Evolutionary conservation across 2,329 filamentous ascomycete genomes (phyloP).

Genomic region (Fusarium nurragi): DNA sequence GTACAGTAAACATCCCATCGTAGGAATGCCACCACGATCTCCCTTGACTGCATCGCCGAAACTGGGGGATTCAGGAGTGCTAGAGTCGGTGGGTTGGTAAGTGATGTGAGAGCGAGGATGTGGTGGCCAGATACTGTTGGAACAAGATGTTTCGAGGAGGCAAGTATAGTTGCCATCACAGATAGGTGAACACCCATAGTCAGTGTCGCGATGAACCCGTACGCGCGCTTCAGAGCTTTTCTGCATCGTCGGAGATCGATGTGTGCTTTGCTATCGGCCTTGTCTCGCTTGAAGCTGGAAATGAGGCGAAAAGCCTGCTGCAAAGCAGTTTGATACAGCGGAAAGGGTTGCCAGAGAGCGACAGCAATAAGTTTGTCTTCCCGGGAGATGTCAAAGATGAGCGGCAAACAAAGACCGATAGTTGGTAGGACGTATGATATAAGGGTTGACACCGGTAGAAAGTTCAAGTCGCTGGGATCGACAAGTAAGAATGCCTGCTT

Average conservation of each 20-base stretch:
- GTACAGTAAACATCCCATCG: conserved; percentile 39
- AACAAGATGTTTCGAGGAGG: neutral
- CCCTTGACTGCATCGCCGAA: conserved; percentile 2
- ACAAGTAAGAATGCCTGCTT: conserved; percentile 3
- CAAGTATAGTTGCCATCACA: conserved; percentile 16
- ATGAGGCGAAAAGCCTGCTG: neutral
- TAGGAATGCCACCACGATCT: conserved; percentile 34
- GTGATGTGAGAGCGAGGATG: conserved; percentile 26
- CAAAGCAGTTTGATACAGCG: conserved; percentile 20
- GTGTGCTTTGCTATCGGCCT: neutral
- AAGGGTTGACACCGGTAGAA: conserved; percentile 23
- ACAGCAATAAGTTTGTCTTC: conserved; percentile 15
- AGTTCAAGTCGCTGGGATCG: conserved; percentile 23
- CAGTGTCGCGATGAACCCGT: conserved; percentile 14
- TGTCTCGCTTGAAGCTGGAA: neutral
- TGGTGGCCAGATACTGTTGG: conserved; percentile 16
- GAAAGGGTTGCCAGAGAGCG: conserved; percentile 36
- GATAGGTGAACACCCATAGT: conserved; percentile 7
- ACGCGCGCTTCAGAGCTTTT: conserved; percentile 1
- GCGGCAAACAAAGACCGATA: conserved; percentile 20
- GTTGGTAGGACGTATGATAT: conserved; percentile 33
- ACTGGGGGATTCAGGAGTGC: conserved; percentile 22
- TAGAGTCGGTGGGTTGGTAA: conserved; percentile 23
- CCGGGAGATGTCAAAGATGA: conserved; percentile 7
- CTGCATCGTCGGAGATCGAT: neutral